phyloP scores from a whole-genome alignment of 306 rosid genomes.

The Corylus heterophylla region DNA sequence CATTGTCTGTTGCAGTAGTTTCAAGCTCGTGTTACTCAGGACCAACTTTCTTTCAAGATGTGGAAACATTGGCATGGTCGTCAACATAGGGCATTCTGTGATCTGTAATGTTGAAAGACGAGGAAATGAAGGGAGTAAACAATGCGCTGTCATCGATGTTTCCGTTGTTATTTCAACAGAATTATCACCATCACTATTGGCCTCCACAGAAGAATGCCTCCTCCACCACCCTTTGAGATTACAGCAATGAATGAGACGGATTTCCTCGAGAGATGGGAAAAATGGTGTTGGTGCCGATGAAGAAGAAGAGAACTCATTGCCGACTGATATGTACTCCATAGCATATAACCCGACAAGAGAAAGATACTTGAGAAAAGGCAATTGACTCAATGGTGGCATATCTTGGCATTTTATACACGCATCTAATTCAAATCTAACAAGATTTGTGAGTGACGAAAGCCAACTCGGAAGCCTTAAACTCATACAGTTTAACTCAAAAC shows the following conservation, averaged over 20 bases:
- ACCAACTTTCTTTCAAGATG: not conserved
- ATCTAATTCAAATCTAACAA: conserved; percentile 13
- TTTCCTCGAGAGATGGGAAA: conserved; percentile 10
- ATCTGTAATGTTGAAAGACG: not conserved
- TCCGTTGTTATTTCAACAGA: too few species aligned
- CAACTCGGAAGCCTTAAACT: not conserved
- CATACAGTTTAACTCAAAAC: not conserved
- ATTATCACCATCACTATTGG: too few species aligned
- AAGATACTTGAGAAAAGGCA: conserved; percentile 8
- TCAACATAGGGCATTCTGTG: not conserved
- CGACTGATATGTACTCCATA: conserved; percentile 9
- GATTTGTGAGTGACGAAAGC: not conserved
- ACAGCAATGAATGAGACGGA: not conserved
- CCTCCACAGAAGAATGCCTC: not conserved
- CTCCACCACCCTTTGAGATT: conserved; percentile 32
- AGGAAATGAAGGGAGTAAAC: not conserved
- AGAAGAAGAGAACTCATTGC: not conserved
- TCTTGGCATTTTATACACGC: not conserved
- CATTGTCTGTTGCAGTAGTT: not conserved
- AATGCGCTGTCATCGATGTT: not conserved
- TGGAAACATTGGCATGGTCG: not conserved
- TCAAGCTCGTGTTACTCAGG: not conserved
- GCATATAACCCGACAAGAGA: not conserved
- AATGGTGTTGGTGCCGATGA: not conserved
- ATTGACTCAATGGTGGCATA: not conserved